These are phyloP conservation scores for Blakeslea trispora DNA, from an alignment of 371 early-diverging fungal genomes.

Conservation along the genomic window DNA sequence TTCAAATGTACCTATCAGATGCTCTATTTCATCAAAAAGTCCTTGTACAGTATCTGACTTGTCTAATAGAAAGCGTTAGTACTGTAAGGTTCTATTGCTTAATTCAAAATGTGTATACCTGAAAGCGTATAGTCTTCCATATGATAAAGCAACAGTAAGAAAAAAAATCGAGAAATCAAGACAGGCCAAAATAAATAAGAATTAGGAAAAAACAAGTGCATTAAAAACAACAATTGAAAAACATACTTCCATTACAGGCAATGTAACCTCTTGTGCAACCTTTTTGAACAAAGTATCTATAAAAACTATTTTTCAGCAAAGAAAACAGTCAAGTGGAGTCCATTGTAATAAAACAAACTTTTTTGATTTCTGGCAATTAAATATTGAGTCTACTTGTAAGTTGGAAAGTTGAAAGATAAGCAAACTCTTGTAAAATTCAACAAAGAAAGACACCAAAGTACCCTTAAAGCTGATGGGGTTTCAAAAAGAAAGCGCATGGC, in stretches of 20 bases:
- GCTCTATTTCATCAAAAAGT: conserved; percentile 24
- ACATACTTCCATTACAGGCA: conserved; percentile 3
- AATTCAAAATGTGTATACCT: no score
- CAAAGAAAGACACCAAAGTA: no score
- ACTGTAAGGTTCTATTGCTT: neutral
- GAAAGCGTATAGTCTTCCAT: neutral
- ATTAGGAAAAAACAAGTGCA: neutral
- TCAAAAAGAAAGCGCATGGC: no score
- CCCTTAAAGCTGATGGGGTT: no score
- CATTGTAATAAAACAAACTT: no score
- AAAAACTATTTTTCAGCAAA: no score
- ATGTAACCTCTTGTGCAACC: neutral
- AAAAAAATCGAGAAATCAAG: neutral
- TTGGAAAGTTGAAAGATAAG: no score
- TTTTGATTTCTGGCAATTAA: no score
- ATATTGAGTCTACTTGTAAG: no score
- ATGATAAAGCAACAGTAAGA: neutral
- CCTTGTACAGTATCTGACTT: conserved; percentile 18
- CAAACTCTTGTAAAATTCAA: no score
- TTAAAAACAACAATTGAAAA: neutral
- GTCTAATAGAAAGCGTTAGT: neutral
- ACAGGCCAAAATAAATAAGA: neutral
- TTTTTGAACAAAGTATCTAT: no score
- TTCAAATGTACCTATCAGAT: conserved; percentile 17
- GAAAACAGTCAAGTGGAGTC: no score